Conservation (phyloP, 2,329 filamentous ascomycete species). For the Aschersonia sp. region DNA sequence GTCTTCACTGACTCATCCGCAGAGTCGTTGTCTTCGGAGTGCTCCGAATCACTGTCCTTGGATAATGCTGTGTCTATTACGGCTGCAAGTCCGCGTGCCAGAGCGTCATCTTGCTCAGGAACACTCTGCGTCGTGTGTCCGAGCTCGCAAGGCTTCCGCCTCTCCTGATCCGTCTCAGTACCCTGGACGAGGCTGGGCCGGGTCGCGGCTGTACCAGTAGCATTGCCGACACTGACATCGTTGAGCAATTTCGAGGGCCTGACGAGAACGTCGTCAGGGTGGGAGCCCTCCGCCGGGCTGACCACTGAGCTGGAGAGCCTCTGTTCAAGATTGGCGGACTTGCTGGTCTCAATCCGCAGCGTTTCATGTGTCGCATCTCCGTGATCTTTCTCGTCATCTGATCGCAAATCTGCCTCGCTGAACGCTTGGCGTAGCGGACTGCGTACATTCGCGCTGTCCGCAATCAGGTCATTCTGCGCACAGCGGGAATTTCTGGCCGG, state of each 20-base stretch:
- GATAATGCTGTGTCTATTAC: background rate
- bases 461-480: constrained; percentile 39
- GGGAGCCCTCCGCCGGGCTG: background rate
- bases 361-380: background rate
- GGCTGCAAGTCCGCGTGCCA: background rate
- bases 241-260: background rate
- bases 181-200: background rate
- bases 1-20: background rate
- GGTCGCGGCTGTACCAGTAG: background rate
- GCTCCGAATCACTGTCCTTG: constrained; percentile 1
- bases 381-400: constrained; percentile 9
- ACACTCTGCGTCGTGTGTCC: background rate
- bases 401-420: constrained; percentile 14
- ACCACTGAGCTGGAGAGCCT: background rate
- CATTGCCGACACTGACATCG: background rate
- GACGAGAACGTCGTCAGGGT: background rate
- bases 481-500: constrained; percentile 46
- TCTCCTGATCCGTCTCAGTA: background rate
- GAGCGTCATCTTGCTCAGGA: background rate
- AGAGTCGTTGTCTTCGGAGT: background rate
- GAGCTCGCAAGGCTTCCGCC: background rate
- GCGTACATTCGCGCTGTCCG: constrained; percentile 37
- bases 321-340: background rate
- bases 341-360: background rate
- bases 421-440: constrained; percentile 39